These are phyloP conservation scores for Phaeophleospora eucalypticola DNA, from an alignment of 2,329 filamentous ascomycete species.

Conservation along the genomic window DNA sequence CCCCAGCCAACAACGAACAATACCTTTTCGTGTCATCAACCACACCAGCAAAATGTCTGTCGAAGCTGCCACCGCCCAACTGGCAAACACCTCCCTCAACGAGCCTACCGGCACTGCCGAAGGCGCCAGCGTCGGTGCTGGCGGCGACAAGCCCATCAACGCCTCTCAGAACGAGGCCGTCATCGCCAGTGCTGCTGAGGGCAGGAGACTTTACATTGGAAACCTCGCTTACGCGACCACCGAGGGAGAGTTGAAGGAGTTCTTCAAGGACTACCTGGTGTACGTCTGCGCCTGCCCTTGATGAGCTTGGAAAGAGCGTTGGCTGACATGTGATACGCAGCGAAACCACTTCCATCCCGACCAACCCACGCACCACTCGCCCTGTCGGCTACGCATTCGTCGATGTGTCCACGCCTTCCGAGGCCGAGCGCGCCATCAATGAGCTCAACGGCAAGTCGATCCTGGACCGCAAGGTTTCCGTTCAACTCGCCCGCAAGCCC, in stretches of 20 bases:
- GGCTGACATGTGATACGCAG: slow-evolving; percentile 48
- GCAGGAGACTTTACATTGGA: slow-evolving; percentile 98
- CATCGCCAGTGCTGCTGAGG: slow-evolving; percentile 95
- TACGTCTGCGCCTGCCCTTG: slow-evolving; percentile 55
- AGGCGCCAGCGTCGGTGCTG: slow-evolving; percentile 49
- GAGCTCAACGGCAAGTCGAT: slow-evolving; percentile 98
- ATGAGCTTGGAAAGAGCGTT: slow-evolving; percentile 2
- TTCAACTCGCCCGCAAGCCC: slow-evolving; percentile 96
- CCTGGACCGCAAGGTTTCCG: slow-evolving; percentile 96
- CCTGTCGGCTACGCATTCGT: slow-evolving; percentile 99
- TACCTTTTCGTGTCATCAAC: slow-evolving; percentile 53
- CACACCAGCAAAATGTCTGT: slow-evolving; percentile 77
- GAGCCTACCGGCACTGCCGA: slow-evolving; percentile 53
- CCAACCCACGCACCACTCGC: slow-evolving; percentile 97
- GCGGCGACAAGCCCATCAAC: slow-evolving; percentile 62
- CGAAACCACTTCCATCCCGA: slow-evolving; percentile 97
- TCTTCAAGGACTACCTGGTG: slow-evolving; percentile 99
- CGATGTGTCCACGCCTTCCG: slow-evolving; percentile 87
- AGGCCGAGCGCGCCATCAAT: slow-evolving; percentile 91
- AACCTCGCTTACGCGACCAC: slow-evolving; percentile 99
- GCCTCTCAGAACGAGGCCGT: slow-evolving; percentile 81
- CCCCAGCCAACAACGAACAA: slow-evolving; percentile 21
- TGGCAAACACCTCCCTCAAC: slow-evolving; percentile 63
- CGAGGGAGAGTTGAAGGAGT: slow-evolving; percentile 99
- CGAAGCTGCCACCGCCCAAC: slow-evolving; percentile 70